phyloP scores from a whole-genome alignment of 768 basidiomycete genomes.

The Exsudoporus frostii region DNA sequence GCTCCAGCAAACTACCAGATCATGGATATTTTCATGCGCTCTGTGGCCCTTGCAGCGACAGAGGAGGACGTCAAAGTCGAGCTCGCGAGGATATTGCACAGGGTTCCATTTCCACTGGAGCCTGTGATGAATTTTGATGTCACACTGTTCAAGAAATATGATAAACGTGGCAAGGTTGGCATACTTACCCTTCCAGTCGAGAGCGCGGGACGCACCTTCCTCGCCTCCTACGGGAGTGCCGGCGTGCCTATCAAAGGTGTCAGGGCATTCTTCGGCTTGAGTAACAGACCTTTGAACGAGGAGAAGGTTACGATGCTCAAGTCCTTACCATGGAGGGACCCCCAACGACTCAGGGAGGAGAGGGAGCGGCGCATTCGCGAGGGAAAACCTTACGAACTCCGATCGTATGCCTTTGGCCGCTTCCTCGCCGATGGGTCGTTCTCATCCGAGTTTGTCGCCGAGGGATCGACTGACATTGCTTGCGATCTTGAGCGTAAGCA shows the following conservation, averaged over 20 bases:
- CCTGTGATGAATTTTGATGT: conserved; percentile 34
- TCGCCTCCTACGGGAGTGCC: conserved; percentile 22
- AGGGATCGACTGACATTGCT: conserved; percentile 31
- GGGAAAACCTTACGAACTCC: conserved; percentile 23
- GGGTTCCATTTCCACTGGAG: conserved; percentile 29
- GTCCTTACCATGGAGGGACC: conserved; percentile 31
- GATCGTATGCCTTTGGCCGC: conserved; percentile 34
- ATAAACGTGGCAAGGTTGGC: conserved; percentile 25
- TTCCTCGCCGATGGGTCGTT: conserved; percentile 35
- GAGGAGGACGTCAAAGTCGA: conserved; percentile 32
- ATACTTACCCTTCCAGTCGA: conserved; percentile 31
- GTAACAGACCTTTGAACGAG: conserved; percentile 21
- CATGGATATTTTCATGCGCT: conserved; percentile 37
- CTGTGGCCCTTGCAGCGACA: conserved; percentile 26
- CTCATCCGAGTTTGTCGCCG: conserved; percentile 28
- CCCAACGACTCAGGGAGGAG: conserved; percentile 21
- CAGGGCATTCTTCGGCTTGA: conserved; percentile 17
- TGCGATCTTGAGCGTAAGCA: conserved; percentile 35
- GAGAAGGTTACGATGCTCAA: conserved; percentile 25
- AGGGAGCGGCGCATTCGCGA: conserved; percentile 21
- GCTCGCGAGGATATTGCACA: conserved; percentile 34
- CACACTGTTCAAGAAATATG: conserved; percentile 24
- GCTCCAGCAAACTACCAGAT: conserved; percentile 1
- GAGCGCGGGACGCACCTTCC: conserved; percentile 22
- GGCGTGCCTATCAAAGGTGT: conserved; percentile 30